Evolutionary conservation across 2,329 filamentous ascomycete species (phyloP).

Genomic region (Gaeumannomyces tritici): DNA sequence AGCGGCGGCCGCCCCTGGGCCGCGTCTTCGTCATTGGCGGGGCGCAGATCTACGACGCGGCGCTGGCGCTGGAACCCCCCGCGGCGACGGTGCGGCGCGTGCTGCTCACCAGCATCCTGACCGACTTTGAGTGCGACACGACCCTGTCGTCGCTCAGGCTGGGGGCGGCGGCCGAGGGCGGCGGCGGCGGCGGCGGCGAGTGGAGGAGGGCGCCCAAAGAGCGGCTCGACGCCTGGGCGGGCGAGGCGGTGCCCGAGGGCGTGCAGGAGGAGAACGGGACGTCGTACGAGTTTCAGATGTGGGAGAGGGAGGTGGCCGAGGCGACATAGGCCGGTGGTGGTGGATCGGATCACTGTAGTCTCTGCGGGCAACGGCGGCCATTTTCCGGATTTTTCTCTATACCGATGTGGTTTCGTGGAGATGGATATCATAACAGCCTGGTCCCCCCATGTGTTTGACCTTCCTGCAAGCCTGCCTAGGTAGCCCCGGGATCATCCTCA

Average conservation of each 20-base stretch:
- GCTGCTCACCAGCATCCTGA: conserved; percentile 58
- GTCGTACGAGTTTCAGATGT: conserved; percentile 65
- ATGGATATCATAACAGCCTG: neutral
- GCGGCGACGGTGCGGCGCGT: conserved; percentile 46
- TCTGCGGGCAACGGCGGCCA: neutral
- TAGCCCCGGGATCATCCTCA: too few relatives aligned
- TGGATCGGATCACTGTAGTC: too few relatives aligned
- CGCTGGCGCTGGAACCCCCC: conserved; percentile 38
- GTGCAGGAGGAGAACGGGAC: conserved; percentile 54
- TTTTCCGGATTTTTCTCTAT: neutral
- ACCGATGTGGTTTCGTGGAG: neutral
- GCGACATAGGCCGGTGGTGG: too few relatives aligned
- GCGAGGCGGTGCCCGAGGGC: conserved; percentile 49
- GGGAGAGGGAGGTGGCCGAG: conserved; percentile 42
- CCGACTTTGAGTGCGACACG: conserved; percentile 68
- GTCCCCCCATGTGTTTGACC: too few relatives aligned
- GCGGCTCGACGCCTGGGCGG: conserved; percentile 53
- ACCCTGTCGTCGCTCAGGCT: conserved; percentile 55
- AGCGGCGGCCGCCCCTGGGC: conserved; percentile 23
- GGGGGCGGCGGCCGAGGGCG: conserved; percentile 13
- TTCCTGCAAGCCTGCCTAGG: too few relatives aligned
- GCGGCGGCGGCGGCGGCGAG: too few relatives aligned
- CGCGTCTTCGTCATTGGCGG: conserved; percentile 85
- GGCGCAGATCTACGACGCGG: conserved; percentile 69
- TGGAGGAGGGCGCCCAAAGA: conserved; percentile 46